Evolutionary conservation across 1,284 basidiomycete genomes (phyloP), one percentile per base, ranked within the genome.

Genomic region (Leccinum pachyderme): DNA sequence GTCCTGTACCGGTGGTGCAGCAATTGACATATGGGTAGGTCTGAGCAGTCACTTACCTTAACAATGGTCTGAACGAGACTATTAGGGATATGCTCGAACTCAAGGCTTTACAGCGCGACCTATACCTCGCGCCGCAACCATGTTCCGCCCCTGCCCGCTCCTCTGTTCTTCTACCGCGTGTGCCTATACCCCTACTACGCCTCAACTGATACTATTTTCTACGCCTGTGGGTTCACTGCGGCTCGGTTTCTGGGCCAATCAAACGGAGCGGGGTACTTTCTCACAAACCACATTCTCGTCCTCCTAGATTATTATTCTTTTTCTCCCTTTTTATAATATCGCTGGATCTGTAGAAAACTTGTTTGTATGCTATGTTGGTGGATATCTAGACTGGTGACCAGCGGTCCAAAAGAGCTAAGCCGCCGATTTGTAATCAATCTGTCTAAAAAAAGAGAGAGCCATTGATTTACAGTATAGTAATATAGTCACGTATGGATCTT

Each of bases 31-130:
- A 82, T 58, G 75, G 78, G 81, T 84, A 57, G 72, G 80, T 75
- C 37, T 46, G 47, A 41, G 27, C 47, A 31, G 47, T 11, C 5
- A 31, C 51, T 2, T 33, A 27, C 25, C 24, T 27, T 37, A 7
- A 43, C 28, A 1, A 35, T 28, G 27, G n/a, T 49, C 50, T 52
- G 32, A 54, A 48, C 15, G n/a, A 31, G 18, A 22, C 5, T 49
- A 1, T 9, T 63, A 85, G 83, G 59, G 83, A 86, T 59, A 66
- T 86, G n/a, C 75, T 84, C 8, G 83, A 86, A 63, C 75, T 85
- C 31, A 83, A 82, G 59, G 80, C 81, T 56, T 81, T 86, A 44
- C 81, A 82, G 57, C 75, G 78, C 11, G 81, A 81, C 5, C 71
- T 84, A 2, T 81, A 83, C 2, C 70, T 74, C 8, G 82, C 82